These are phyloP conservation scores for Salix viminalis DNA, from an alignment of 345 rosid species.

Conservation along the genomic window DNA sequence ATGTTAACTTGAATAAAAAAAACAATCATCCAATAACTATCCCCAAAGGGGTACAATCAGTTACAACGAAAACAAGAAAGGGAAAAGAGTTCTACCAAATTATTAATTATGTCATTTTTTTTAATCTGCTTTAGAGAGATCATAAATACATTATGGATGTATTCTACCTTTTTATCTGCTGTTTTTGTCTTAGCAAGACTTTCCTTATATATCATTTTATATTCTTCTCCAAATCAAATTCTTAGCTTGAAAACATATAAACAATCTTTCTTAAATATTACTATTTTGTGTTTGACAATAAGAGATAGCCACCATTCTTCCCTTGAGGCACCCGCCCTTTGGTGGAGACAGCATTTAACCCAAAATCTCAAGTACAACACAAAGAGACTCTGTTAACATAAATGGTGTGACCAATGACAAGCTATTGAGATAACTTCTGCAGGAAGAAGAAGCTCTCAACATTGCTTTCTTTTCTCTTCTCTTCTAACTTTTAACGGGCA, in stretches of 20 bases:
- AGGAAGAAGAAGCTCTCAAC: background rate
- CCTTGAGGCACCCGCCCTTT: background rate
- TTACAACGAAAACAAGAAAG: background rate
- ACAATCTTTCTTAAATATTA: background rate
- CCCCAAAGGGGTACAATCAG: background rate
- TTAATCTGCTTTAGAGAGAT: background rate
- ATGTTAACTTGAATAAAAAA: background rate
- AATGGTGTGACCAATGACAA: background rate
- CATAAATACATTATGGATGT: too few relatives aligned
- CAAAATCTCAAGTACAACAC: background rate
- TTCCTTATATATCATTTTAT: background rate
- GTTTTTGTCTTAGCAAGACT: background rate
- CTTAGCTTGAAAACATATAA: background rate
- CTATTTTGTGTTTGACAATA: background rate
- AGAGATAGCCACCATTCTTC: background rate
- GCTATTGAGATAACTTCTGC: background rate
- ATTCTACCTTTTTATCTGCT: background rate
- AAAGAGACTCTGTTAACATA: background rate
- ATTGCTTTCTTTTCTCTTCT: background rate
- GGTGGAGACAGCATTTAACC: background rate
- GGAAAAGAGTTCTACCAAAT: background rate
- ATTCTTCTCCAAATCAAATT: background rate
- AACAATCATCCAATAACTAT: background rate
- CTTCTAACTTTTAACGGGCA: background rate
- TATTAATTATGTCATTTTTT: background rate